Base-by-base conservation (phyloP, 768 basidiomycete species). In the Rossbeevera mucosa region DNA sequence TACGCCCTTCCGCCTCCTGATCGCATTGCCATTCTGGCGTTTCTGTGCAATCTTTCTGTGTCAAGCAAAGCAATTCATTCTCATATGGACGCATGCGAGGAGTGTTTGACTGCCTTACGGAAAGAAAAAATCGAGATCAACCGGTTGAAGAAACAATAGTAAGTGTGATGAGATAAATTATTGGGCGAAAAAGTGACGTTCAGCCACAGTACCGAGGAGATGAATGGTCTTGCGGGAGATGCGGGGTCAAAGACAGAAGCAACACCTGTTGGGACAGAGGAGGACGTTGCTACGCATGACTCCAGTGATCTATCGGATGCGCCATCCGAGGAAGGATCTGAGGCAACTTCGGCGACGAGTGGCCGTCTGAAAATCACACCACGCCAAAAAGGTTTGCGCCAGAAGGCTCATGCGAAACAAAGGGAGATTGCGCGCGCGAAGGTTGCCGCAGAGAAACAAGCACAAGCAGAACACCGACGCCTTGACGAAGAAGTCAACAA, bases 81-180 rank as follows among this genome's bases (percentile, higher is more conserved):
- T 5, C 89, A 91, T 61, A 88, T 98, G 82, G 96, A 99, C 62
- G 80, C 82, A 42, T 91, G 90, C 61, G 93, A 94, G 63, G 81
- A 88, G 60, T 85, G 88, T 57, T 69, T 99, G 56, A 98, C 96
- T 8, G 91, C 94, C 24, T 75, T 96, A 29, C 74, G 96, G 57
- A 99, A 98, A 71, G 91, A 95, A 69, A 90, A 94, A 69, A 93
- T 94, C 28, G 96, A 98, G 56, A 83, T 94, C 55, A 96, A 96
- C 71, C 80, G 94, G 53, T 76, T 86, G 62, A 88, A 88, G 72
- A 94, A 91, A 69, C 84, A 87, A 65, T 79, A 85, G 94, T 95
- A 68, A 73, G 93, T 80, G 8, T 18, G 48, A 50, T 40, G 16
- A 24, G 44, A 45, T 24, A 54, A 18, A 44, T 42, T 53, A 24